Conservation (phyloP, 148 eudicot genomes). For the Nyssa sinensis region DNA sequence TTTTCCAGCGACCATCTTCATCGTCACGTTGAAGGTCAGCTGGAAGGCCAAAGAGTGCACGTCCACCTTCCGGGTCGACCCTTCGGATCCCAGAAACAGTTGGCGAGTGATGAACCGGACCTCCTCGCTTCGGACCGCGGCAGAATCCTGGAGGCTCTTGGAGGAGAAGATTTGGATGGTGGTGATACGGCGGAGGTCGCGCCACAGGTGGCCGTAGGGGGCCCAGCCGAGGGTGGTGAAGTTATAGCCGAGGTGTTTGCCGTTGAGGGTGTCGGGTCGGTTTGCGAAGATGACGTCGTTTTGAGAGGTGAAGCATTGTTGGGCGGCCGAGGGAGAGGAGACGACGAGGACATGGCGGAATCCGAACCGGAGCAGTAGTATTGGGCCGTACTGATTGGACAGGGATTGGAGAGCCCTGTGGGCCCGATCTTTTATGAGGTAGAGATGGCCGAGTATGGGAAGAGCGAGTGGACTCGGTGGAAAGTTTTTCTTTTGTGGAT, state of each 20-base stretch:
- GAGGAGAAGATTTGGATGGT: conserved; percentile 17
- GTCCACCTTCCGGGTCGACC: not conserved
- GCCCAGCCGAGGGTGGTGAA: conserved; percentile 20
- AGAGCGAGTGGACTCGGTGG: too few relatives aligned
- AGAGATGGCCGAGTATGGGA: too few relatives aligned
- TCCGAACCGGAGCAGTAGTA: conserved; percentile 10
- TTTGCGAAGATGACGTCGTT: conserved; percentile 28
- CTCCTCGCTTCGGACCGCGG: not conserved
- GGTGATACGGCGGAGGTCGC: conserved; percentile 25
- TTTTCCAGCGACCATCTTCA: conserved; percentile 25
- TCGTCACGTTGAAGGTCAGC: conserved; percentile 22
- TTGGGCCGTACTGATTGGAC: too few relatives aligned
- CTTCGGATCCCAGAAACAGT: not conserved
- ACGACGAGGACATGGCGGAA: conserved; percentile 11
- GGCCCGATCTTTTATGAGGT: too few relatives aligned
- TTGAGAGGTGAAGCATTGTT: conserved; percentile 31
- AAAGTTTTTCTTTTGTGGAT: too few relatives aligned
- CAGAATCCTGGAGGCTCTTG: not conserved
- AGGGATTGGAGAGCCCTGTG: too few relatives aligned
- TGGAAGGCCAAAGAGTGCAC: conserved; percentile 12
- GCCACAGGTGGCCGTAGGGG: conserved; percentile 30
- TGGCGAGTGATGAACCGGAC: not conserved
- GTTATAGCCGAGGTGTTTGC: conserved; percentile 25
- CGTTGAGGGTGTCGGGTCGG: conserved; percentile 26
- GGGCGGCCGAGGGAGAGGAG: conserved; percentile 20